Percentiles rank a stretch among this genome's conserved stretches.
These are phyloP conservation scores for Globisporangium abappressorium DNA, from an alignment of 352 stramenopile species.

Conservation along the genomic window DNA sequence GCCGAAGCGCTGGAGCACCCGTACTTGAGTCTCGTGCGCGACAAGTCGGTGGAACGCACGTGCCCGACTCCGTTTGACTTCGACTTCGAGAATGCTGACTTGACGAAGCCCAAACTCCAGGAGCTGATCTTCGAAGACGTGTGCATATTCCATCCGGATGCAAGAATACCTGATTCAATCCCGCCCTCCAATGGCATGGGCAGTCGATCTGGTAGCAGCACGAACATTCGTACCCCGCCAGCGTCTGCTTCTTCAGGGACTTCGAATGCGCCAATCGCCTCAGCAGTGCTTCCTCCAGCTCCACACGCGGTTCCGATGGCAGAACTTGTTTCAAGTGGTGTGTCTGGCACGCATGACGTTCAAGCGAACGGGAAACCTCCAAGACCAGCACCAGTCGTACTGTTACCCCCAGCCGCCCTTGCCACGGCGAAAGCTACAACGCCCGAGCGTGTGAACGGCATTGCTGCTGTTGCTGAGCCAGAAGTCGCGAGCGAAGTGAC, in stretches of 20 bases:
- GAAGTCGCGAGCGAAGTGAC: constrained; percentile 20
- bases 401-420: constrained; percentile 26
- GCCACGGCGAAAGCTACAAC: constrained; percentile 14
- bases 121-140: constrained; percentile 92
- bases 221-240: constrained; percentile 20
- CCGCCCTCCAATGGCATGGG: constrained; percentile 1
- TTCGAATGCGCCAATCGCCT: not conserved
- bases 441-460: constrained; percentile 5
- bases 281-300: not conserved
- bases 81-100: constrained; percentile 82
- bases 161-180: constrained; percentile 40
- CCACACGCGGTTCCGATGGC: constrained; percentile 17
- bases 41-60: constrained; percentile 69
- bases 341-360: constrained; percentile 5
- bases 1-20: constrained; percentile 73
- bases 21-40: constrained; percentile 76
- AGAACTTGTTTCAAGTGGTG: constrained; percentile 15
- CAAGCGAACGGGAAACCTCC: constrained; percentile 21
- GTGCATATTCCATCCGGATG: constrained; percentile 85
- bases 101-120: constrained; percentile 90
- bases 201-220: constrained; percentile 17
- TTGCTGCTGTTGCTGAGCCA: not conserved
- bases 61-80: constrained; percentile 85
- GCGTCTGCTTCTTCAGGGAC: constrained; percentile 15
- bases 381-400: constrained; percentile 33